These are phyloP conservation scores for Alternaria metachromatica DNA, from an alignment of 2,329 filamentous ascomycete species.

Conservation along the genomic window DNA sequence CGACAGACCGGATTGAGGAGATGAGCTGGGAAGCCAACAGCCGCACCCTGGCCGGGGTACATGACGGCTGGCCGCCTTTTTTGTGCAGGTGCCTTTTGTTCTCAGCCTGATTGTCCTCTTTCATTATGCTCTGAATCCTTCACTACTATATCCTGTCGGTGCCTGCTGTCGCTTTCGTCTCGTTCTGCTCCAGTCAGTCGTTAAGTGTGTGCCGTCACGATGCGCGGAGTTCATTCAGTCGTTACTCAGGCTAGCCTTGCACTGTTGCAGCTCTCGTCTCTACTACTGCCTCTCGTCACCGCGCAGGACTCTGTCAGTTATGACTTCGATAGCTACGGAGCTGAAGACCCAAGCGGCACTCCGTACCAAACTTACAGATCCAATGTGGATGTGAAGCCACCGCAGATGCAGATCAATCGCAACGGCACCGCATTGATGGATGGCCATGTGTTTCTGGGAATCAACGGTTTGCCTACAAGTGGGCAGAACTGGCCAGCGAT, in stretches of 20 bases:
- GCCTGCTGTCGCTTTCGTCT: background rate
- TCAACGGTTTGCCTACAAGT: slow-evolving; percentile 25
- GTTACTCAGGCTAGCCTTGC: background rate
- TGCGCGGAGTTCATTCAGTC: background rate
- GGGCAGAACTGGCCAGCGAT: slow-evolving; percentile 27
- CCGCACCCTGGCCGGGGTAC: background rate
- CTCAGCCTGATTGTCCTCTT: background rate
- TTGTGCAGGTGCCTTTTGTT: background rate
- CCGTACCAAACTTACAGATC: slow-evolving; percentile 26
- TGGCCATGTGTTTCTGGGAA: slow-evolving; percentile 22
- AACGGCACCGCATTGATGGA: slow-evolving; percentile 15
- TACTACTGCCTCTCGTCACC: slow-evolving; percentile 1
- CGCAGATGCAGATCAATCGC: slow-evolving; percentile 22
- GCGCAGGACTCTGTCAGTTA: slow-evolving; percentile 24
- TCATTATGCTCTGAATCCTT: background rate
- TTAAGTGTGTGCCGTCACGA: background rate
- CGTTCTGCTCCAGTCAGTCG: background rate
- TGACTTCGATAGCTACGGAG: slow-evolving; percentile 19
- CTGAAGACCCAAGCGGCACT: slow-evolving; percentile 12
- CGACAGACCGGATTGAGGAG: background rate
- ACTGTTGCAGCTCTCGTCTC: background rate
- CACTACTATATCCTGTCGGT: background rate
- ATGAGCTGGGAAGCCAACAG: background rate
- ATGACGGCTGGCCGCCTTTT: background rate
- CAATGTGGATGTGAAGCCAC: slow-evolving; percentile 21